These are phyloP conservation scores for Periconia macrospinosa DNA, from an alignment of 2,329 filamentous ascomycete species.

Conservation along the genomic window DNA sequence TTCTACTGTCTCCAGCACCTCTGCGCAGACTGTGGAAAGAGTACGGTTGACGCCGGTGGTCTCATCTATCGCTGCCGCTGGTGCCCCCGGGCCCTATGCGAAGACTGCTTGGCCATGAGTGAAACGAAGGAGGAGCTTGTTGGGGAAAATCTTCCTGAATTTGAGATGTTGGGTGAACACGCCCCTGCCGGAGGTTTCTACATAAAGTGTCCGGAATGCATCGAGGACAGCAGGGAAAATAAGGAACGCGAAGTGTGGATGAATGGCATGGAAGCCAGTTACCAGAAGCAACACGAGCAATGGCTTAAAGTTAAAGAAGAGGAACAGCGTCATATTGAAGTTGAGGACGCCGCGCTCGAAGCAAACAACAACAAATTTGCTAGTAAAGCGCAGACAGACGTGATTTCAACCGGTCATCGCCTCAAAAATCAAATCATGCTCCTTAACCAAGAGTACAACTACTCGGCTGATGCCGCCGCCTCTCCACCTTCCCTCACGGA, in stretches of 20 bases:
- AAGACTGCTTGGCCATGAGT: slow-evolving; percentile 53
- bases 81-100: slow-evolving; percentile 60
- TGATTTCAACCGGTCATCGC: neutral
- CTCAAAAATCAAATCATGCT: too few relatives aligned
- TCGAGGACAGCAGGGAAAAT: slow-evolving; percentile 16
- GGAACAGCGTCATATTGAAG: slow-evolving; percentile 16
- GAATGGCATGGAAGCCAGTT: slow-evolving; percentile 20
- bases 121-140: slow-evolving; percentile 57
- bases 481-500: too few relatives aligned
- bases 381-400: neutral
- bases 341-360: slow-evolving; percentile 6
- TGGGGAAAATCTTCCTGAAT: slow-evolving; percentile 56
- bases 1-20: slow-evolving; percentile 61
- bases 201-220: slow-evolving; percentile 54
- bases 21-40: slow-evolving; percentile 57
- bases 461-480: too few relatives aligned
- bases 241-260: slow-evolving; percentile 27
- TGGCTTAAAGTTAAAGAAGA: slow-evolving; percentile 23
- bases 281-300: slow-evolving; percentile 23
- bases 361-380: neutral
- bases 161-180: slow-evolving; percentile 52
- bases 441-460: too few relatives aligned
- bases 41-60: slow-evolving; percentile 53
- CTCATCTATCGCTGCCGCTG: slow-evolving; percentile 57
- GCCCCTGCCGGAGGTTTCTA: slow-evolving; percentile 52